Percentiles rank a stretch among this genome's conserved stretches.
Evolutionary conservation across 2,329 filamentous ascomycete genomes (phyloP).

Genomic region (Penicillium sp.): DNA sequence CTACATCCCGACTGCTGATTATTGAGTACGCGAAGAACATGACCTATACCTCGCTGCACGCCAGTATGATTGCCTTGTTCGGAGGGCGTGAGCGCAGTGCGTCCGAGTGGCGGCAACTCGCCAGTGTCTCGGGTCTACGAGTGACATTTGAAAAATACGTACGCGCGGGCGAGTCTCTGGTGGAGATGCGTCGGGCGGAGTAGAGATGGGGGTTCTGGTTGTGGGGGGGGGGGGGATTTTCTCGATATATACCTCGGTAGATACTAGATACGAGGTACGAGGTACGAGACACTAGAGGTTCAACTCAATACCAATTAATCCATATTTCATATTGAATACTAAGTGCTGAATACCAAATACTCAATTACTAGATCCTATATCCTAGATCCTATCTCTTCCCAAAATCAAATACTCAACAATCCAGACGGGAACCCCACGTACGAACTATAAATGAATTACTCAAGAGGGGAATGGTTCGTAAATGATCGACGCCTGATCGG

Average conservation of each 20-base stretch:
- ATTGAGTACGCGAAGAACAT: constrained; percentile 38
- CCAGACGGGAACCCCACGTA: neutral
- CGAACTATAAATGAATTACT: neutral
- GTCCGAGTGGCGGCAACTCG: constrained; percentile 36
- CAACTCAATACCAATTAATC: no score
- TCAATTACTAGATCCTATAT: no score
- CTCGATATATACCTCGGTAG: neutral
- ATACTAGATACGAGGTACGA: no score
- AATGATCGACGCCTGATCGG: neutral
- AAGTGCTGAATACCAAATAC: no score
- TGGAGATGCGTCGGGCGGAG: constrained; percentile 34
- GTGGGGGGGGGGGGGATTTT: no score
- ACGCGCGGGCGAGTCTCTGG: constrained; percentile 31
- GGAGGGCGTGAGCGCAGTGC: constrained; percentile 35
- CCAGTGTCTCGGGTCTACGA: constrained; percentile 30
- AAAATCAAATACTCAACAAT: neutral
- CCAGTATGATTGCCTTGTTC: constrained; percentile 38
- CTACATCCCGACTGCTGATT: constrained; percentile 35
- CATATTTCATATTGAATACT: no score
- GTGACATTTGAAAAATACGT: constrained; percentile 39
- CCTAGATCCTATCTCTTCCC: no score
- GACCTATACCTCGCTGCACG: constrained; percentile 36
- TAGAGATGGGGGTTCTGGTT: neutral
- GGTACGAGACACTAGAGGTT: no score
- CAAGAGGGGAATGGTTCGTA: neutral